Conservation (phyloP, 192 early-diverging fungal genomes). For the Linderina pennispora region DNA sequence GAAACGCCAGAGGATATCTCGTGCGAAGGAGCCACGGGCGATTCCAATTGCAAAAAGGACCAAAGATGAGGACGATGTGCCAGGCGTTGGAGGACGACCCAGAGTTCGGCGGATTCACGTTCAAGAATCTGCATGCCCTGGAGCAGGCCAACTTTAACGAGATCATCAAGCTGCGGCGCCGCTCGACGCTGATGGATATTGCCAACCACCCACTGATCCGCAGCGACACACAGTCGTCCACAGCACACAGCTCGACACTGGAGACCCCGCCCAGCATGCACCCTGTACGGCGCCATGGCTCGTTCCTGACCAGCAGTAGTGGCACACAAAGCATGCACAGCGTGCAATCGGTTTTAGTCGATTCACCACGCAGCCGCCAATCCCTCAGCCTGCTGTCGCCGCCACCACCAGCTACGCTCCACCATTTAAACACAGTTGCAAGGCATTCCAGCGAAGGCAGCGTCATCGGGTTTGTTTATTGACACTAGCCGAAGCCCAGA, state of each 20-base stretch:
- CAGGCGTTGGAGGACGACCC: conserved; percentile 13
- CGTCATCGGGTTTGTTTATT: no score
- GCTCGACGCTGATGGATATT: conserved; percentile 31
- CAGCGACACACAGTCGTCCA: background rate
- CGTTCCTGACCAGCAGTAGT: conserved; percentile 1
- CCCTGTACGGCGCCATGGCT: background rate
- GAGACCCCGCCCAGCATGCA: background rate
- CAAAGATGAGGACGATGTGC: background rate
- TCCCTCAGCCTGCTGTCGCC: no score
- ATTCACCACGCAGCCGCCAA: no score
- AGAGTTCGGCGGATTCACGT: conserved; percentile 86
- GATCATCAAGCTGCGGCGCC: conserved; percentile 66
- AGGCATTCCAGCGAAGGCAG: no score
- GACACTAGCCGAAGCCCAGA: no score
- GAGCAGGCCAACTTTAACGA: conserved; percentile 89
- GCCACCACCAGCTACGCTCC: no score
- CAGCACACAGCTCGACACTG: background rate
- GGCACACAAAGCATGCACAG: conserved; percentile 3
- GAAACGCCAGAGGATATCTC: no score
- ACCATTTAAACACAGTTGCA: no score
- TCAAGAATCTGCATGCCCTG: conserved; percentile 82
- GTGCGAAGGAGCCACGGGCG: no score
- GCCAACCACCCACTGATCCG: background rate
- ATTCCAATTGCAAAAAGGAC: background rate
- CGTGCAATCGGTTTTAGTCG: conserved; percentile 1